phyloP scores from a whole-genome alignment of 2,329 filamentous ascomycete species.

The Cladosporium sp. region DNA sequence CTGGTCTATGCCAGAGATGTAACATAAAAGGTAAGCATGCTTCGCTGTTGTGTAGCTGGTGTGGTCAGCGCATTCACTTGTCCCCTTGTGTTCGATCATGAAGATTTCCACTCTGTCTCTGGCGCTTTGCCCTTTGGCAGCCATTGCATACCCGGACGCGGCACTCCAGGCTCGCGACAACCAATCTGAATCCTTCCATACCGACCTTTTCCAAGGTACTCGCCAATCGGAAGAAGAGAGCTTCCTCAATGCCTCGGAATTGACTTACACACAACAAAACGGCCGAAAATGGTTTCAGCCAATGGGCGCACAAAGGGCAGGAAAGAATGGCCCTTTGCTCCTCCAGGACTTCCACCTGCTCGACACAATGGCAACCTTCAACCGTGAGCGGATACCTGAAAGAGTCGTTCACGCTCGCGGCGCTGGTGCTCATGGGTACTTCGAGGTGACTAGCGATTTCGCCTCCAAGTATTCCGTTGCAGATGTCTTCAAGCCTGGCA shows the following conservation, averaged over 20 bases:
- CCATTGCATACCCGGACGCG: slow-evolving; percentile 6
- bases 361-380: slow-evolving; percentile 60
- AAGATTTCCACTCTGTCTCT: slow-evolving; percentile 1
- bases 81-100: slow-evolving; percentile 1
- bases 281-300: slow-evolving; percentile 27
- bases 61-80: neutral
- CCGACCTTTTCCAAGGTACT: slow-evolving; percentile 26
- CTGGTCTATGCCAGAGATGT: neutral
- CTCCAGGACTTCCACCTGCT: slow-evolving; percentile 64
- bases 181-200: slow-evolving; percentile 16
- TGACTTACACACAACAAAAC: slow-evolving; percentile 27
- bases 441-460: slow-evolving; percentile 50
- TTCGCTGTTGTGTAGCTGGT: neutral
- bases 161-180: slow-evolving; percentile 7
- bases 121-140: slow-evolving; percentile 12
- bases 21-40: slow-evolving; percentile 8
- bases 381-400: slow-evolving; percentile 66
- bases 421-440: slow-evolving; percentile 49
- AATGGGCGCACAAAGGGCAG: slow-evolving; percentile 42
- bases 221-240: slow-evolving; percentile 23
- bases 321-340: slow-evolving; percentile 54
- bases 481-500: slow-evolving; percentile 60
- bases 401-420: slow-evolving; percentile 63
- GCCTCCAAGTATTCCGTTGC: slow-evolving; percentile 38
- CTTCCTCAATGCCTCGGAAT: slow-evolving; percentile 26